Percentiles rank a stretch among this genome's conserved stretches.
Conservation (phyloP, 108 stramenopile genomes). For the Conticribra guillardii region DNA sequence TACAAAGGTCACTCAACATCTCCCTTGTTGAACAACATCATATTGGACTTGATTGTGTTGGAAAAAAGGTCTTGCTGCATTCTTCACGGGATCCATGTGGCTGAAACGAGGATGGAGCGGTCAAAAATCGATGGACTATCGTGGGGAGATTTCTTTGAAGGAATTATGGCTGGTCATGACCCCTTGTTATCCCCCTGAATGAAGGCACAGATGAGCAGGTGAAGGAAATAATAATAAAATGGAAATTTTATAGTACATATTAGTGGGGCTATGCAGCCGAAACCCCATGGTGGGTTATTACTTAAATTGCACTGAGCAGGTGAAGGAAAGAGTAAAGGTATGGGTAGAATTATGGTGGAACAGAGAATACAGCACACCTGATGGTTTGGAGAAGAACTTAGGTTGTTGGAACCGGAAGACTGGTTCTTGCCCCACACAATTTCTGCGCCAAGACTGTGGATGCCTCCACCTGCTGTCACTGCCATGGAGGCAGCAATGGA, state of each 20-base stretch:
- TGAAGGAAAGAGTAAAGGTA: not conserved
- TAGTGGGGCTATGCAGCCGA: too few species aligned
- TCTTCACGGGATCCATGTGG: slow-evolving; percentile 18
- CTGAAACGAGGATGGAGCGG: slow-evolving; percentile 18
- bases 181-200: slow-evolving; percentile 16
- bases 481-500: slow-evolving; percentile 13
- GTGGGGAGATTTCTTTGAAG: slow-evolving; percentile 36
- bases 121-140: slow-evolving; percentile 31
- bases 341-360: slow-evolving; percentile 11
- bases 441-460: slow-evolving; percentile 13
- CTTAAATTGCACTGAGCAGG: too few species aligned
- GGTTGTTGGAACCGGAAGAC: not conserved
- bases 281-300: too few species aligned
- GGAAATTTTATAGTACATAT: too few species aligned
- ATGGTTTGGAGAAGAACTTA: not conserved
- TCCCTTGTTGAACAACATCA: slow-evolving; percentile 25
- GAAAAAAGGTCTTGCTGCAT: not conserved
- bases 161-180: slow-evolving; percentile 44
- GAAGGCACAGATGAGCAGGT: too few species aligned
- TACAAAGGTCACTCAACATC: slow-evolving; percentile 46
- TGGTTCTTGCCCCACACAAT: slow-evolving; percentile 15
- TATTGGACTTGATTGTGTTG: slow-evolving; percentile 22
- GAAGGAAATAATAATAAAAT: too few species aligned
- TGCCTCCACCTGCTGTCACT: slow-evolving; percentile 10
- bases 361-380: not conserved